A percentile compares a stretch with the other conserved stretches of the same genome.
Conservation (phyloP, 225 moss, liverwort and hornwort species). For the Asterella californica region DNA sequence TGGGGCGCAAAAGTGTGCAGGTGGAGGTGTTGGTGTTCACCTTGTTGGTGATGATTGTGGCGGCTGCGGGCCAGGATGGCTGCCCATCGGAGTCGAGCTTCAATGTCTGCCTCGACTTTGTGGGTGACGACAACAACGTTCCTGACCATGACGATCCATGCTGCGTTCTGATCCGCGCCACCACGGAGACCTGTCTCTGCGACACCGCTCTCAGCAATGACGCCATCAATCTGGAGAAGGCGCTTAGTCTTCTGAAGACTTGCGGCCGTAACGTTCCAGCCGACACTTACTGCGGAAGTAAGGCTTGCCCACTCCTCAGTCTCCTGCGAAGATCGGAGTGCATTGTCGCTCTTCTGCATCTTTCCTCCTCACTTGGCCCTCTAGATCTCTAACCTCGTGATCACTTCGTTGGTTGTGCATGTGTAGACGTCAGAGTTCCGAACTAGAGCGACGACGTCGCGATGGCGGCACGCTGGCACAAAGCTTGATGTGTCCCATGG, state of each 20-base stretch:
- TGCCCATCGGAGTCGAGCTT: background rate
- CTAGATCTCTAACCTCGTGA: too few relatives aligned
- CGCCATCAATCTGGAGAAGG: constrained; percentile 1
- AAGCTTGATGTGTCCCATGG: too few relatives aligned
- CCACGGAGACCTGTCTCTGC: background rate
- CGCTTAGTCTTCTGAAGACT: background rate
- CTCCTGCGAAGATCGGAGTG: too few relatives aligned
- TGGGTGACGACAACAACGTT: background rate
- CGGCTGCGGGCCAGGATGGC: background rate
- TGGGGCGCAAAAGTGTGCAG: background rate
- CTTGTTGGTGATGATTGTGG: background rate
- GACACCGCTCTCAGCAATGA: background rate
- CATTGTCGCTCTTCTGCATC: too few relatives aligned
- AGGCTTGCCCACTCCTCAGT: background rate
- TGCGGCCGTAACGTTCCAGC: background rate
- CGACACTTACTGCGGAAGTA: constrained; percentile 7
- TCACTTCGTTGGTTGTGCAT: too few relatives aligned
- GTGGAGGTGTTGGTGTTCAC: background rate
- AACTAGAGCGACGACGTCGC: too few relatives aligned
- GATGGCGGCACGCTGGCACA: too few relatives aligned
- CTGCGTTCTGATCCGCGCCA: background rate
- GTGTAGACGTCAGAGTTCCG: too few relatives aligned
- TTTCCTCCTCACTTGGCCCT: too few relatives aligned
- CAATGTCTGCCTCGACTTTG: background rate
- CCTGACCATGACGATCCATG: background rate